phyloP scores from a whole-genome alignment of 2,329 filamentous ascomycete genomes.

The Cladophialophora chaetospira region DNA sequence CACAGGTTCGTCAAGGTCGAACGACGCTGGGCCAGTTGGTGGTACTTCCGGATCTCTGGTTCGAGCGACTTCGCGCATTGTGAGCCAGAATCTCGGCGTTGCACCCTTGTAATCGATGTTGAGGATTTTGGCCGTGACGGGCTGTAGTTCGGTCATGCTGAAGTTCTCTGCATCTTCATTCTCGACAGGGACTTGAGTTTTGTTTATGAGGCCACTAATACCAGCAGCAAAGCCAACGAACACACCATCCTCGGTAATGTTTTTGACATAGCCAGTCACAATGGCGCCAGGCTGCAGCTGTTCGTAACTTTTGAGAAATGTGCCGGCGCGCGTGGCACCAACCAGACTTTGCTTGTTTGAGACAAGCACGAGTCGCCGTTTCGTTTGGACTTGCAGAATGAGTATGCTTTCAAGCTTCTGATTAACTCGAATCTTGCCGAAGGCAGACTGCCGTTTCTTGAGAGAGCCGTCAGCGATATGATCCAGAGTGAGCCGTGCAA shows the following conservation, averaged over 20 bases:
- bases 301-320: constrained; percentile 70
- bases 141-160: constrained; percentile 75
- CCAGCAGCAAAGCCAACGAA: constrained; percentile 87
- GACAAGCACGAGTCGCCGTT: constrained; percentile 72
- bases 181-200: constrained; percentile 73
- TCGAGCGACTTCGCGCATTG: constrained; percentile 52
- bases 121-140: constrained; percentile 70
- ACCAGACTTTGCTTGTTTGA: constrained; percentile 83
- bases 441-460: constrained; percentile 72
- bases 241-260: constrained; percentile 76
- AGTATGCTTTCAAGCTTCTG: constrained; percentile 81
- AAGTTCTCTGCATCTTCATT: constrained; percentile 70
- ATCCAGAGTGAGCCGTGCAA: constrained; percentile 72
- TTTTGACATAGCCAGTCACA: constrained; percentile 79
- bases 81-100: constrained; percentile 68
- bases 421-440: constrained; percentile 81
- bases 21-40: constrained; percentile 32
- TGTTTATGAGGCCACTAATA: constrained; percentile 77
- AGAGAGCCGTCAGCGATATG: constrained; percentile 84
- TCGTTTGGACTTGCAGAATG: constrained; percentile 81
- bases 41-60: constrained; percentile 34
- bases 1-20: constrained; percentile 60
- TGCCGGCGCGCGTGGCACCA: constrained; percentile 70
- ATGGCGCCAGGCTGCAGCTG: constrained; percentile 69
- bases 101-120: constrained; percentile 65